Percentiles rank a stretch among this genome's conserved stretches.
Evolutionary conservation across 176 grass and related monocot species (phyloP).

Genomic region (Thalia dealbata): DNA sequence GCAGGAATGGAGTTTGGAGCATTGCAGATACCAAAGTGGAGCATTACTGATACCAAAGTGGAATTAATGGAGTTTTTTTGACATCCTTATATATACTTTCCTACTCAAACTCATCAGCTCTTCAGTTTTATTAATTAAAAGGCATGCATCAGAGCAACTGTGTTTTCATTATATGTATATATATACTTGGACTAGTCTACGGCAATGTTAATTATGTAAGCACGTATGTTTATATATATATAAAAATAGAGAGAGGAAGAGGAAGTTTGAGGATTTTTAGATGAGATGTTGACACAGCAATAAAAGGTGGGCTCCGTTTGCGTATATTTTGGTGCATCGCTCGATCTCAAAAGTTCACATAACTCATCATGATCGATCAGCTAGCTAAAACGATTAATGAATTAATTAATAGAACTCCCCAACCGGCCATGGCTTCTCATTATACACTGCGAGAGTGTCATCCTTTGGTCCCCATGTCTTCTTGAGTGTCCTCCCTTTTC

Average conservation of each 20-base stretch:
- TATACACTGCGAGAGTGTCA: constrained; percentile 24
- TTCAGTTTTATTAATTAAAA: no score
- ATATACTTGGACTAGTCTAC: no score
- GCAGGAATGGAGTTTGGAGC: no score
- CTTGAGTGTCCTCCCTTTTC: constrained; percentile 66
- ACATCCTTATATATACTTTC: not conserved
- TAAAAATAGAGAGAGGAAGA: not conserved
- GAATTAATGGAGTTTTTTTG: not conserved
- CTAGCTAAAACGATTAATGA: not conserved
- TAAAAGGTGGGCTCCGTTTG: not conserved
- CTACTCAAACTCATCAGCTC: no score
- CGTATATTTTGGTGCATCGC: not conserved
- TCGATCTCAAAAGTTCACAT: not conserved
- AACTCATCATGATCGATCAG: no score
- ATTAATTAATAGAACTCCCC: constrained; percentile 21
- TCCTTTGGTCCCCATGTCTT: constrained; percentile 44
- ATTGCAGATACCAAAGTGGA: no score
- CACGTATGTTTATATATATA: not conserved
- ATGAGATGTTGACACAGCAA: not conserved
- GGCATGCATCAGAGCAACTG: no score
- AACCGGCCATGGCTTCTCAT: constrained; percentile 27
- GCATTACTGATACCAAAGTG: no score
- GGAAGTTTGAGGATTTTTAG: not conserved
- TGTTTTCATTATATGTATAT: no score
- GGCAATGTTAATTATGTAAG: not conserved